Percentiles rank a stretch among this genome's conserved stretches.
phyloP scores from a whole-genome alignment of 345 rosid species.

The Dipteronia sinensis region DNA sequence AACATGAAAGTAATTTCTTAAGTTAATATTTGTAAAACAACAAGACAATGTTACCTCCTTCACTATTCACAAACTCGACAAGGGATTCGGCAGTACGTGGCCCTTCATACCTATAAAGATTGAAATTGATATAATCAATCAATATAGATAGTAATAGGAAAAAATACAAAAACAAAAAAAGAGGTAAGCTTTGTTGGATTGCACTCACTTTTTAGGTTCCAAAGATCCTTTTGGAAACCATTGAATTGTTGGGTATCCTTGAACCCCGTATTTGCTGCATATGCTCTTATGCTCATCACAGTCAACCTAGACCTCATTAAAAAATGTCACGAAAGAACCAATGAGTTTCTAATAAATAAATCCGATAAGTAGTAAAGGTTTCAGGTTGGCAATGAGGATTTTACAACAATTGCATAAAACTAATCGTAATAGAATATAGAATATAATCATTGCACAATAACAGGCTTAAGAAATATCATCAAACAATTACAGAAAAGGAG shows the following conservation, averaged over 20 bases:
- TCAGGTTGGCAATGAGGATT: not conserved
- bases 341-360: not conserved
- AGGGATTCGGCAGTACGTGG: slow-evolving; percentile 84
- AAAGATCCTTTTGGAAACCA: slow-evolving; percentile 98
- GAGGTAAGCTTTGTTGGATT: not conserved
- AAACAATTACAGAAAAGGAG: not conserved
- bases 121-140: slow-evolving; percentile 6
- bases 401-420: not conserved
- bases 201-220: slow-evolving; percentile 86
- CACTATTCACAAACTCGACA: slow-evolving; percentile 82
- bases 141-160: not conserved
- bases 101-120: slow-evolving; percentile 74
- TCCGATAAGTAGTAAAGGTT: not conserved
- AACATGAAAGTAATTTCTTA: not conserved
- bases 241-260: slow-evolving; percentile 92
- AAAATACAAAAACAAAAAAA: not conserved
- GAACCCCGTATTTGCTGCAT: slow-evolving; percentile 88
- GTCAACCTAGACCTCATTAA: slow-evolving; percentile 70
- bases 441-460: not conserved
- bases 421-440: not conserved
- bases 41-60: slow-evolving; percentile 67
- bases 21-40: not conserved
- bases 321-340: slow-evolving; percentile 1
- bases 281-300: slow-evolving; percentile 95
- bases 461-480: not conserved